These are phyloP conservation scores for Aspergillus olivimuriae DNA, from an alignment of 495 filamentous ascomycete genomes.

Conservation along the genomic window DNA sequence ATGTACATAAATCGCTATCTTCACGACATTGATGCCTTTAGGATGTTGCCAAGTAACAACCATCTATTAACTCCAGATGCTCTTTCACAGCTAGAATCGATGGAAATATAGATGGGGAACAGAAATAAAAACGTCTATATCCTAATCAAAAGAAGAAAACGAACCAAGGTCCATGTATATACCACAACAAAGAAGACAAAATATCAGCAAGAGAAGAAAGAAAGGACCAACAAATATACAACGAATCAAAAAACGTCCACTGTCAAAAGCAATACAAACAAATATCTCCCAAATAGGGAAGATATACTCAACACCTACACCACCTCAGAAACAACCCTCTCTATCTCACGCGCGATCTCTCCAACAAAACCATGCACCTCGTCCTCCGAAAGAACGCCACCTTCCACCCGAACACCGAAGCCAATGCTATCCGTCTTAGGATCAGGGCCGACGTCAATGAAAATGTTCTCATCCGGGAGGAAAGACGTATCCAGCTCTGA, in stretches of 20 bases:
- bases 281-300: neutral
- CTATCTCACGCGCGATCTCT: conserved; percentile 17
- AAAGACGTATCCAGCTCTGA: conserved; percentile 17
- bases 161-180: neutral
- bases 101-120: too few species aligned
- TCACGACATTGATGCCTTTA: too few species aligned
- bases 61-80: too few species aligned
- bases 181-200: neutral
- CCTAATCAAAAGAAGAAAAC: too few species aligned
- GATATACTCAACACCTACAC: neutral
- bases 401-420: conserved; percentile 24
- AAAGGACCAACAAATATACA: neutral
- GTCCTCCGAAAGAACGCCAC: conserved; percentile 11
- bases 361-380: conserved; percentile 17
- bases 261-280: neutral
- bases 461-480: conserved; percentile 22
- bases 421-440: conserved; percentile 20
- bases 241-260: neutral
- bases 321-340: conserved; percentile 8
- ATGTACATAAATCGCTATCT: too few species aligned
- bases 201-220: neutral
- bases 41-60: too few species aligned
- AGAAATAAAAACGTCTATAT: too few species aligned
- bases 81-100: too few species aligned
- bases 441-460: conserved; percentile 23